These are phyloP conservation scores for Caryocar brasiliense DNA, from an alignment of 441 rosid genomes.

Conservation along the genomic window DNA sequence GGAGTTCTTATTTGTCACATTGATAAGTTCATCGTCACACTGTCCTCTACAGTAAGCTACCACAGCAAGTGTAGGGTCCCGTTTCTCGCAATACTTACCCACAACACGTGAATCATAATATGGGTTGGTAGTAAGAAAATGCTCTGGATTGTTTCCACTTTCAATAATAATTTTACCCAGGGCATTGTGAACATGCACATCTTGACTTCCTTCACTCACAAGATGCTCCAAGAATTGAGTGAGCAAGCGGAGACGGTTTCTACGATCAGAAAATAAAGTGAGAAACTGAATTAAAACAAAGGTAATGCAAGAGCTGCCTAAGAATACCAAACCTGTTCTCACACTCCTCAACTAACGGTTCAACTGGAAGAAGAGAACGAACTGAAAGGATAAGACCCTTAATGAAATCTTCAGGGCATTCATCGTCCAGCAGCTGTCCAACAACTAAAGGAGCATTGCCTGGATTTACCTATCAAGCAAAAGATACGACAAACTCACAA, in stretches of 20 bases:
- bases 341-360: slow-evolving; percentile 95
- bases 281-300: slow-evolving; percentile 10
- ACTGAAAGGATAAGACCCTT: slow-evolving; percentile 92
- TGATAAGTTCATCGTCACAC: slow-evolving; percentile 93
- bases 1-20: slow-evolving; percentile 94
- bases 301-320: not conserved
- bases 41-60: slow-evolving; percentile 98
- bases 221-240: slow-evolving; percentile 99
- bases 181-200: slow-evolving; percentile 98
- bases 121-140: slow-evolving; percentile 96
- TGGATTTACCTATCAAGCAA: slow-evolving; percentile 63
- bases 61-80: slow-evolving; percentile 98
- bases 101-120: slow-evolving; percentile 96
- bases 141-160: slow-evolving; percentile 98
- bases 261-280: slow-evolving; percentile 19
- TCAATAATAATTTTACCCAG: slow-evolving; percentile 98
- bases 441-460: slow-evolving; percentile 90
- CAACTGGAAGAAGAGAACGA: slow-evolving; percentile 97
- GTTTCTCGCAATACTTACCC: slow-evolving; percentile 99
- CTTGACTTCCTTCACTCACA: slow-evolving; percentile 99
- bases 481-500: not conserved
- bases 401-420: slow-evolving; percentile 88
- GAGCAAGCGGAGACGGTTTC: slow-evolving; percentile 97
- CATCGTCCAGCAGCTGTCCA: slow-evolving; percentile 89
- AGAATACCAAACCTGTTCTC: slow-evolving; percentile 67